phyloP scores from a whole-genome alignment of 2,329 filamentous ascomycete genomes.

The Metarhizium guizhouense region DNA sequence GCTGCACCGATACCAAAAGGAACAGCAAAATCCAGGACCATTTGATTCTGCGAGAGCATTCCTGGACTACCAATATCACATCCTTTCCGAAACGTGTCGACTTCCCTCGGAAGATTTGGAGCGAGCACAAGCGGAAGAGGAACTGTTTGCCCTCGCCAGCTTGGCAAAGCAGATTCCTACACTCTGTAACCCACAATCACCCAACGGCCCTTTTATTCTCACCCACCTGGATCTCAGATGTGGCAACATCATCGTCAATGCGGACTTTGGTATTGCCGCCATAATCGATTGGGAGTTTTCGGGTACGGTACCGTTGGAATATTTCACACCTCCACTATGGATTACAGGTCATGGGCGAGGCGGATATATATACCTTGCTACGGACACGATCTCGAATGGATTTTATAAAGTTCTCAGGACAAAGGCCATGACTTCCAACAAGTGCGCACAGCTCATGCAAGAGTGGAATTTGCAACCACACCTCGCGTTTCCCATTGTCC shows the following conservation, averaged over 20 bases:
- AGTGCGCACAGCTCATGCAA: neutral
- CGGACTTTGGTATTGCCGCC: constrained; percentile 12
- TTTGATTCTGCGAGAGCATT: constrained; percentile 1
- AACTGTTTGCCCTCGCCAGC: constrained; percentile 9
- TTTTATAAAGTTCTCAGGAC: neutral
- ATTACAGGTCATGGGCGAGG: constrained; percentile 4
- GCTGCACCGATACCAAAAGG: constrained; percentile 1
- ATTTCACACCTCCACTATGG: constrained; percentile 12
- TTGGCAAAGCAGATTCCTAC: constrained; percentile 2
- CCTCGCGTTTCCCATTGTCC: neutral
- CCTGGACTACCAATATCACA: constrained; percentile 4
- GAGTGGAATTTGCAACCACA: neutral
- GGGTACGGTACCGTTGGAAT: constrained; percentile 6
- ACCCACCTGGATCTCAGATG: constrained; percentile 10
- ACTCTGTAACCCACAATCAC: neutral
- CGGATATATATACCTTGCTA: neutral
- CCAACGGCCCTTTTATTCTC: constrained; percentile 8
- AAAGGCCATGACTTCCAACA: neutral
- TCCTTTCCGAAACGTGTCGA: constrained; percentile 7
- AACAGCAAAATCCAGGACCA: neutral
- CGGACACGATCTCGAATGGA: neutral
- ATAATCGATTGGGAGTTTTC: constrained; percentile 18
- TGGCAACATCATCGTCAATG: constrained; percentile 15
- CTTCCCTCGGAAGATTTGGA: constrained; percentile 5
- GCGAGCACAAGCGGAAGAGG: constrained; percentile 5